Conservation (phyloP, 805 yeast genomes). For the Vanderwaltozyma yarrowii region DNA sequence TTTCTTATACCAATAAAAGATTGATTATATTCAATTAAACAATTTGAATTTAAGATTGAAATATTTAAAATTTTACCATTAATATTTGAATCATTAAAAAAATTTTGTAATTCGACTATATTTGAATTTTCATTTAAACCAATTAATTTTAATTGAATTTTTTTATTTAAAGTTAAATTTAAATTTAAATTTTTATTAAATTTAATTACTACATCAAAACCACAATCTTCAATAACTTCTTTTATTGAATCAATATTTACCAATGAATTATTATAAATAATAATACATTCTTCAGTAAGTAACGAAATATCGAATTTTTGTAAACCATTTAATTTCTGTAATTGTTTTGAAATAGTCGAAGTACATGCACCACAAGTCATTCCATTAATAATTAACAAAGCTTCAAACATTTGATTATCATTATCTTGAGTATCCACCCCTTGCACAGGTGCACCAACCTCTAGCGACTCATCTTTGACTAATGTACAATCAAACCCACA, state of each 20-base stretch:
- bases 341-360: conserved; percentile 48
- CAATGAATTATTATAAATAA: conserved; percentile 36
- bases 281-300: conserved; percentile 61
- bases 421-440: no score
- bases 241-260: conserved; percentile 30
- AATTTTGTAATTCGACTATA: not conserved
- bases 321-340: conserved; percentile 44
- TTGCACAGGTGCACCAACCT: no score
- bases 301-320: conserved; percentile 52
- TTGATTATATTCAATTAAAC: conserved; percentile 40
- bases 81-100: not conserved
- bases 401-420: not conserved
- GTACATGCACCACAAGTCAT: conserved; percentile 93
- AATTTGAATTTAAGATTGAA: conserved; percentile 1
- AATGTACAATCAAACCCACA: conserved; percentile 54
- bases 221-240: conserved; percentile 62
- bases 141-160: not conserved
- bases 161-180: no score
- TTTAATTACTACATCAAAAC: conserved; percentile 50
- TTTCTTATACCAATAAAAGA: conserved; percentile 50
- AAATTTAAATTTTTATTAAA: no score
- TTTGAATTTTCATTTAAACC: not conserved
- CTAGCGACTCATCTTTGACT: conserved; percentile 2
- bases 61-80: conserved; percentile 2
- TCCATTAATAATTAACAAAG: conserved; percentile 35